These are phyloP conservation scores for Asterella californica DNA, from an alignment of 225 moss, liverwort and hornwort genomes.

Conservation along the genomic window DNA sequence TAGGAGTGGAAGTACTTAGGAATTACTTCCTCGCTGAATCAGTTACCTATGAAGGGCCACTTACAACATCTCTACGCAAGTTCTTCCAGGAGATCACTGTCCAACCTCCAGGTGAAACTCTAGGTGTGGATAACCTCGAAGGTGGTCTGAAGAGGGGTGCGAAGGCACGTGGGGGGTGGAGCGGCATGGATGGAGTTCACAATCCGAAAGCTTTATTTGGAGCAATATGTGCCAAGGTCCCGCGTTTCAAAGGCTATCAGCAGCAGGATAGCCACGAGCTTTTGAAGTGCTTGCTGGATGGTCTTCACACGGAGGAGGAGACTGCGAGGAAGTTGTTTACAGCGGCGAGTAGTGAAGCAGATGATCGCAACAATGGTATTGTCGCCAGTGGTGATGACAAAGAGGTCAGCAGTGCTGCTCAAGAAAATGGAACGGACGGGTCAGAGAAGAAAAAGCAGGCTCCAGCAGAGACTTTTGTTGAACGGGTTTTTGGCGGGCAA, in stretches of 20 bases:
- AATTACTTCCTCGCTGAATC: conserved; percentile 56
- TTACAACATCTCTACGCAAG: conserved; percentile 53
- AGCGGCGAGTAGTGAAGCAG: not conserved
- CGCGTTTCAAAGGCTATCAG: conserved; percentile 86
- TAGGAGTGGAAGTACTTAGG: conserved; percentile 68
- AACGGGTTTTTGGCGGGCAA: conserved; percentile 73
- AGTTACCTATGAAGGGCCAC: conserved; percentile 46
- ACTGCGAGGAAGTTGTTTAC: conserved; percentile 38
- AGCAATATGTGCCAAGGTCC: conserved; percentile 73
- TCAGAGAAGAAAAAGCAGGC: conserved; percentile 10
- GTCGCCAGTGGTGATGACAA: conserved; percentile 1
- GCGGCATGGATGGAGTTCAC: conserved; percentile 45
- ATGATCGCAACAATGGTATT: conserved; percentile 7
- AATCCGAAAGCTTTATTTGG: conserved; percentile 68
- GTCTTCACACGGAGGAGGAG: conserved; percentile 80
- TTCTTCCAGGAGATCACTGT: conserved; percentile 54
- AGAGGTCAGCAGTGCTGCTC: conserved; percentile 14
- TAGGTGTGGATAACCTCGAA: conserved; percentile 14
- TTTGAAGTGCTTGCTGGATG: conserved; percentile 68
- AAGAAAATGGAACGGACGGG: conserved; percentile 16
- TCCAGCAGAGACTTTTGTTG: conserved; percentile 62
- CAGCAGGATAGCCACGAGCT: conserved; percentile 96
- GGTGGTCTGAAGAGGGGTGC: conserved; percentile 30
- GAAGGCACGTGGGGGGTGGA: conserved; percentile 55
- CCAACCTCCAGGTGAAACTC: conserved; percentile 4